These are phyloP conservation scores for Fennellomyces sp. DNA, from an alignment of 371 early-diverging fungal genomes.

Conservation along the genomic window DNA sequence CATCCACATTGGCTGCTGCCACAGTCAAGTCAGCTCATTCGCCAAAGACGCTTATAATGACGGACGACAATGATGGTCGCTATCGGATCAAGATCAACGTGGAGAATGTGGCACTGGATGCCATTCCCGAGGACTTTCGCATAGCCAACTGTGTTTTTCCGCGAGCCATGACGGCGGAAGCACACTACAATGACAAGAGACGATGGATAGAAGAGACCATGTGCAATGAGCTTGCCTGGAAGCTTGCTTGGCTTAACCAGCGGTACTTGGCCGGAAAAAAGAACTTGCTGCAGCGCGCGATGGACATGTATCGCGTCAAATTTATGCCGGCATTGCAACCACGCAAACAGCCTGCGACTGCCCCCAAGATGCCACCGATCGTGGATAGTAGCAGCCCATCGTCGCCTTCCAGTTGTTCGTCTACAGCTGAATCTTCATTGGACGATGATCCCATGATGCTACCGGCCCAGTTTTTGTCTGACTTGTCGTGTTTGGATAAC, in stretches of 20 bases:
- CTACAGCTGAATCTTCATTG: conserved; percentile 9
- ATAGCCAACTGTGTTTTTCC: conserved; percentile 46
- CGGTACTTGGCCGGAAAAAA: conserved; percentile 46
- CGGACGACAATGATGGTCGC: conserved; percentile 29
- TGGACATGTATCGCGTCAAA: conserved; percentile 45
- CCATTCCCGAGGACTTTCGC: conserved; percentile 41
- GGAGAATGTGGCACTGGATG: conserved; percentile 38
- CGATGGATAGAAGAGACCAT: conserved; percentile 39
- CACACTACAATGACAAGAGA: conserved; percentile 8
- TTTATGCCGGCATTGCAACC: conserved; percentile 45
- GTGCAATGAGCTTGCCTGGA: conserved; percentile 51
- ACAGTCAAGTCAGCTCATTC: conserved; percentile 36
- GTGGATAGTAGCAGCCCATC: conserved; percentile 3
- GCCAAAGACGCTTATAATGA: conserved; percentile 46
- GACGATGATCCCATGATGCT: conserved; percentile 4
- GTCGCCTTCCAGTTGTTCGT: conserved; percentile 3
- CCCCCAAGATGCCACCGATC: not conserved
- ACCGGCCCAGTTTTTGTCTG: not conserved
- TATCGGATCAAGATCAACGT: conserved; percentile 46
- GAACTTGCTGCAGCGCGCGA: conserved; percentile 43
- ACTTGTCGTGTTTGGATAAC: not conserved
- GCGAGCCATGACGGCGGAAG: conserved; percentile 19
- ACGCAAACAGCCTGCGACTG: conserved; percentile 12
- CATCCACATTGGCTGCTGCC: conserved; percentile 25
- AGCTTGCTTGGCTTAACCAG: conserved; percentile 47